Percentiles rank a stretch among this genome's conserved stretches.
Conservation (phyloP, 139 green algal genomes). For the Coccomyxa sp. region DNA sequence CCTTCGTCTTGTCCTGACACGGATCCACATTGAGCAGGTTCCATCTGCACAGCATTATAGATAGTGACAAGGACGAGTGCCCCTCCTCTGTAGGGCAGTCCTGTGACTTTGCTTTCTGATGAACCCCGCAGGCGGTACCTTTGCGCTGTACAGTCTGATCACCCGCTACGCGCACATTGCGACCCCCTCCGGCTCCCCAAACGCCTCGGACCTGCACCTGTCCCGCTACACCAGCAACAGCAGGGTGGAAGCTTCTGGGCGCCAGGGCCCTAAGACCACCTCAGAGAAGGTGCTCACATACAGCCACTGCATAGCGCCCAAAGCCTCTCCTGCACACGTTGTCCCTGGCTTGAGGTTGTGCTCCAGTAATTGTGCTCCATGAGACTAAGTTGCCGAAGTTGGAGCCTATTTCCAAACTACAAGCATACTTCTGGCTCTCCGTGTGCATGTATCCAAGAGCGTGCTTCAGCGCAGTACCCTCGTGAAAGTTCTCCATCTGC, state of each 20-base stretch:
- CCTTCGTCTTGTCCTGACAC: not conserved
- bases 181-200: not conserved
- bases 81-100: not conserved
- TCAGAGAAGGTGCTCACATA: not conserved
- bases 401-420: no score
- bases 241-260: not conserved
- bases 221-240: not conserved
- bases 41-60: not conserved
- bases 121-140: not conserved
- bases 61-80: not conserved
- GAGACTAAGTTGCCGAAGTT: no score
- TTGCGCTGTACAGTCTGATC: not conserved
- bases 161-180: not conserved
- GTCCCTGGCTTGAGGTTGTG: no score
- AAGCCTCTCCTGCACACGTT: no score
- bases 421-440: no score
- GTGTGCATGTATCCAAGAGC: no score
- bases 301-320: no score
- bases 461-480: no score
- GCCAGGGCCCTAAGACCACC: not conserved
- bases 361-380: no score
- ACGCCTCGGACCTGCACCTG: not conserved
- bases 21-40: not conserved
- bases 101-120: not conserved
- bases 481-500: no score